Base-by-base conservation (phyloP, 2,329 filamentous ascomycete species). In the Chrysoporthe puriensis region DNA sequence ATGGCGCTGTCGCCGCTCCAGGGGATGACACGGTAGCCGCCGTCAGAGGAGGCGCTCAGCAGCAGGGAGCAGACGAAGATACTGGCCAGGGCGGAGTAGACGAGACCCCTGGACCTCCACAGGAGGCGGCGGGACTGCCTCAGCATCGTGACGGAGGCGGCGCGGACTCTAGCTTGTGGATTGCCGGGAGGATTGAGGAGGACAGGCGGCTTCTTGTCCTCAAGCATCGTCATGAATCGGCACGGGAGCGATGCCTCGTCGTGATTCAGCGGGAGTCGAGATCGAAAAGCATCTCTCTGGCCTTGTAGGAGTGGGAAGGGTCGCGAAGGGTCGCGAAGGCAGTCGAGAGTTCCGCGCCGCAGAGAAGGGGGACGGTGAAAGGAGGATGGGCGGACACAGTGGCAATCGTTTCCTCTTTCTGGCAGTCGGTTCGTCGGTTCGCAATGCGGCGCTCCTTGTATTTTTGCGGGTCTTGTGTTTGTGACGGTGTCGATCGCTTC, bases 11-110 rank as follows among this genome's bases (percentile, higher is more conserved):
- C 68, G 9, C 63, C 59, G 18, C 63, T 68, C 65, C 76, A 77
- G 1, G 78, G 78, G 11, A 80, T 79, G 32, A 79, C 76, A 61
- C 74, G 78, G 50, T 79, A 73, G 32, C 71, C 74, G 11, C 76
- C 72, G 11, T 76, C 73, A 16, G 73, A 69, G 16, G 79, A 76
- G 26, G 75, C 76, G 69, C 77, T 79, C 66, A 83, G 78, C 26
- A 83, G 70, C 56, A 84, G 70, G 72, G 79, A 82, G 71, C 83
- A 85, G 44, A 82, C 76, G n/a, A 79, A 76, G 26, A 80, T 71
- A 46, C 78, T 73, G 42, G 79, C 79, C 32, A 83, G 67, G 43
- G 76, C 75, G 34, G 83, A 73, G 46, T 84, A 71, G 11, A 84
- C 70, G 42, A 85, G 70, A 50, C 79, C 76, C 73, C 78, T 81